phyloP scores from a whole-genome alignment of 108 stramenopile species.

The Skeletonema costatum region DNA sequence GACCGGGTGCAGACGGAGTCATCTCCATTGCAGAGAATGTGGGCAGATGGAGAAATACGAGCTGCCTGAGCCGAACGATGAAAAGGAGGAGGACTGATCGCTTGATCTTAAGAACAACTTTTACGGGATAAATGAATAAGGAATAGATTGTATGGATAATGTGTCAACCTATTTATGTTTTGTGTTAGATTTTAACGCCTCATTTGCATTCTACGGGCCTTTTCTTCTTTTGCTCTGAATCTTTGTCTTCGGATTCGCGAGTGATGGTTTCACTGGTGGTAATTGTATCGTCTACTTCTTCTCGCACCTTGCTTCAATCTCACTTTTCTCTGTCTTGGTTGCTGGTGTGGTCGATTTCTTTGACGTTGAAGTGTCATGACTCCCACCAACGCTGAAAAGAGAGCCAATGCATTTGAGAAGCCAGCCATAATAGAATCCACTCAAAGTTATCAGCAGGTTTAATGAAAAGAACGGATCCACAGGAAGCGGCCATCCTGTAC shows the following conservation, averaged over 20 bases:
- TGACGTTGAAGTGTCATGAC: background rate
- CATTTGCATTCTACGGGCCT: background rate
- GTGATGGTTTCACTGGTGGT: background rate
- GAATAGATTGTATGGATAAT: background rate
- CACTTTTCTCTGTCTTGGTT: background rate
- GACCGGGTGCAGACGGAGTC: slow-evolving; percentile 42
- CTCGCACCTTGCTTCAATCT: background rate
- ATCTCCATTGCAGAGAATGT: slow-evolving; percentile 56
- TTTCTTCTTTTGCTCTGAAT: background rate
- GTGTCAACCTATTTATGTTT: background rate
- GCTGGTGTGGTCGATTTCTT: background rate
- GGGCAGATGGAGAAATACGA: slow-evolving; percentile 56
- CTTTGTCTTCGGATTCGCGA: background rate
- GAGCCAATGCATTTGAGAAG: slow-evolving; percentile 30
- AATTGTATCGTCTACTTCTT: background rate
- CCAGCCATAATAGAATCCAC: slow-evolving; percentile 68
- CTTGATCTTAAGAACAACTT: background rate
- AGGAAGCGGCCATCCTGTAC: slow-evolving; percentile 58
- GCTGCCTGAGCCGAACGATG: slow-evolving; percentile 25
- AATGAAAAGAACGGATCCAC: slow-evolving; percentile 60
- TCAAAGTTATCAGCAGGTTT: slow-evolving; percentile 55
- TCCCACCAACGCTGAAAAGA: background rate
- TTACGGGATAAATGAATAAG: background rate
- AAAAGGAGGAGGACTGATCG: slow-evolving; percentile 18
- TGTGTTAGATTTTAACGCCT: background rate